Evolutionary conservation across 371 early-diverging fungal genomes (phyloP).

Genomic region (Haplosporangium sp.): DNA sequence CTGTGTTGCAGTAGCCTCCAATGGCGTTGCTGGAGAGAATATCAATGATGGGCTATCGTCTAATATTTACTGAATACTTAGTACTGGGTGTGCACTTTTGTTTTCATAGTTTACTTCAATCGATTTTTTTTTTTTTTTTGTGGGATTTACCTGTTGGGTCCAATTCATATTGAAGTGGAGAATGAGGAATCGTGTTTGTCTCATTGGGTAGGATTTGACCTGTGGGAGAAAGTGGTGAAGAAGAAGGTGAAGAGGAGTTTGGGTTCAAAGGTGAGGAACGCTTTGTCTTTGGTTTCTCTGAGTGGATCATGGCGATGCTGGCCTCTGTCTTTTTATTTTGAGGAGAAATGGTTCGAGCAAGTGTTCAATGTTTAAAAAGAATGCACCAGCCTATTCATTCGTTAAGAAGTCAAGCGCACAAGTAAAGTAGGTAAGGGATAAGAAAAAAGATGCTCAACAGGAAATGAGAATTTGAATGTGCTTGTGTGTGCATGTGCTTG

Average conservation of each 20-base stretch:
- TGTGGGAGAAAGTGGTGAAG: conserved; percentile 3
- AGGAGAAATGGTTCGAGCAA: not conserved
- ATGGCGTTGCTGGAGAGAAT: conserved; percentile 45
- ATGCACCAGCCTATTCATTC: conserved; percentile 22
- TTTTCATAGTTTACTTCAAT: not conserved
- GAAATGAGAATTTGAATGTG: not conserved
- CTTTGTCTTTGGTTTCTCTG: conserved; percentile 49
- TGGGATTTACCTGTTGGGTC: conserved; percentile 27
- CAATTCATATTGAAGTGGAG: conserved; percentile 30
- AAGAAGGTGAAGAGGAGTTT: conserved; percentile 30
- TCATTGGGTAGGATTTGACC: not conserved
- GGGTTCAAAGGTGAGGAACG: conserved; percentile 55
- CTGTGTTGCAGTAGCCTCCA: conserved; percentile 15
- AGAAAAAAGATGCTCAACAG: not conserved
- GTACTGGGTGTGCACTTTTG: not conserved
- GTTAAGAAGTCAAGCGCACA: not conserved
- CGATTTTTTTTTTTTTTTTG: not conserved
- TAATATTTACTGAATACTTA: not conserved
- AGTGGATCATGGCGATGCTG: conserved; percentile 18
- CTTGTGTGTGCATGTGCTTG: too few relatives aligned
- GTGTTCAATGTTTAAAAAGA: not conserved
- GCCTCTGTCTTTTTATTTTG: not conserved
- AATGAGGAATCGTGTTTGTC: conserved; percentile 6
- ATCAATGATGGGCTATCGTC: conserved; percentile 35
- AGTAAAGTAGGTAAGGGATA: not conserved